phyloP scores from a whole-genome alignment of 192 early-diverging fungal genomes.

The Diversispora epigaea region DNA sequence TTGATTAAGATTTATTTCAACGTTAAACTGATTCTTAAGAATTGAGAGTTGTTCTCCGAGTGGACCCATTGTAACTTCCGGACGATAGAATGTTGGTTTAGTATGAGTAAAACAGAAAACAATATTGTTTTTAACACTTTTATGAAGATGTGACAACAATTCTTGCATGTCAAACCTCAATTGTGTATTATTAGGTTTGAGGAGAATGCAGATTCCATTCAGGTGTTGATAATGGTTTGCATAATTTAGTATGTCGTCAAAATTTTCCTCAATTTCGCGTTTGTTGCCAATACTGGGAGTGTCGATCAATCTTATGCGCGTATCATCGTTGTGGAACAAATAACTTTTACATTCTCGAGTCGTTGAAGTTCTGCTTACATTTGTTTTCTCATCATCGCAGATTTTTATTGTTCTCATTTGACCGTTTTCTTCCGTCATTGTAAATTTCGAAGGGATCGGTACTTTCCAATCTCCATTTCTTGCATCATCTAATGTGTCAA shows the following conservation, averaged over 20 bases:
- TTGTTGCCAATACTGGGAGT: slow-evolving; percentile 38
- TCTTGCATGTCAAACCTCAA: slow-evolving; percentile 37
- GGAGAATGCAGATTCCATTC: slow-evolving; percentile 36
- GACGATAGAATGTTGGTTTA: slow-evolving; percentile 31
- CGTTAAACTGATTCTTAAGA: slow-evolving; percentile 10
- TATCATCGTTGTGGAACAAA: slow-evolving; percentile 31
- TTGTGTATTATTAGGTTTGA: slow-evolving; percentile 29
- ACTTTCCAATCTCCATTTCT: slow-evolving; percentile 14
- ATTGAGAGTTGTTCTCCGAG: slow-evolving; percentile 26
- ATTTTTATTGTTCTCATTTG: slow-evolving; percentile 23
- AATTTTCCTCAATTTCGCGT: slow-evolving; percentile 33
- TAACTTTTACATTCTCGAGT: slow-evolving; percentile 32
- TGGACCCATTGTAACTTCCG: slow-evolving; percentile 31
- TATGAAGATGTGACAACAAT: slow-evolving; percentile 34
- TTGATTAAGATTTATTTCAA: slow-evolving; percentile 16
- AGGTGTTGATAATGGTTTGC: slow-evolving; percentile 24
- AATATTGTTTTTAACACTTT: slow-evolving; percentile 37
- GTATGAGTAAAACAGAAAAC: slow-evolving; percentile 38
- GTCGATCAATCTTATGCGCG: slow-evolving; percentile 35
- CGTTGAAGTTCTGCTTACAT: neutral
- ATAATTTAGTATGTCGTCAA: slow-evolving; percentile 31
- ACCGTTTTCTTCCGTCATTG: slow-evolving; percentile 7
- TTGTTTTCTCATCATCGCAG: neutral
- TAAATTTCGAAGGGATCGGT: slow-evolving; percentile 33
- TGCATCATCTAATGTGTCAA: slow-evolving; percentile 31